Base-by-base conservation (phyloP, 768 basidiomycete genomes). In the Filobasidium wieringae region DNA sequence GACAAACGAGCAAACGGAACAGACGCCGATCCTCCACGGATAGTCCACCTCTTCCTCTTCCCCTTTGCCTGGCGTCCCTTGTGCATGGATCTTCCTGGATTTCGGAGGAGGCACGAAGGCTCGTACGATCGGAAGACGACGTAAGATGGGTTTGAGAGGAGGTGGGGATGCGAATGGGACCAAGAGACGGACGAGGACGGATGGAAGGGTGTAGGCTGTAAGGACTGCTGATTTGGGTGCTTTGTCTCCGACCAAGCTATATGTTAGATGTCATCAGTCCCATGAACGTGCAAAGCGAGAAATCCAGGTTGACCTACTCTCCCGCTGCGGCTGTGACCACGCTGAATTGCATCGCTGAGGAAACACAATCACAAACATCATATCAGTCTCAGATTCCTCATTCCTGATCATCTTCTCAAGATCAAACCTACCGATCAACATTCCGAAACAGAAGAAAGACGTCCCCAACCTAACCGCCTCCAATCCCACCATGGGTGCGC, bases 331-430 rank as follows among this genome's bases (percentile, higher is more conserved):
- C 56, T 4, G 50, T 50, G 3, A 57, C 56, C 3, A 57, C 56
- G 33, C 56, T 57, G 36, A 57, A 57, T 26, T 57, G 56, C 56
- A 57, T 57, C 39, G 56, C 56, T 57, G 14, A n/a, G n/a, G n/a
- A 5, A 24, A 6, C 43, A 19, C 3, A 47, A 24, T 4, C 11
- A 37, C 36, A 37, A 37, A 37, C 36, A 9, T n/a, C 36, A 37
- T 37, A 9, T n/a, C 7, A 47, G 5, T 27, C 7, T n/a, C n/a
- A 12, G 14, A 24, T 24, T 4, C 5, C 22, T 47, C 43, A 27
- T 26, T 27, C 43, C 43, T 47, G 14, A 19, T 47, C 43, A 7
- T 4, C 19, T 26, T 19, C n/a, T 6, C 36, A 37, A 37, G 39
- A 6, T 11, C 26, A 2, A 5, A 47, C 56, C 51, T 27, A 57